Percentiles rank a stretch among this genome's conserved stretches.
Evolutionary conservation across 1,139 yeast species (phyloP).

Genomic region (Saccharomyces hybrid): DNA sequence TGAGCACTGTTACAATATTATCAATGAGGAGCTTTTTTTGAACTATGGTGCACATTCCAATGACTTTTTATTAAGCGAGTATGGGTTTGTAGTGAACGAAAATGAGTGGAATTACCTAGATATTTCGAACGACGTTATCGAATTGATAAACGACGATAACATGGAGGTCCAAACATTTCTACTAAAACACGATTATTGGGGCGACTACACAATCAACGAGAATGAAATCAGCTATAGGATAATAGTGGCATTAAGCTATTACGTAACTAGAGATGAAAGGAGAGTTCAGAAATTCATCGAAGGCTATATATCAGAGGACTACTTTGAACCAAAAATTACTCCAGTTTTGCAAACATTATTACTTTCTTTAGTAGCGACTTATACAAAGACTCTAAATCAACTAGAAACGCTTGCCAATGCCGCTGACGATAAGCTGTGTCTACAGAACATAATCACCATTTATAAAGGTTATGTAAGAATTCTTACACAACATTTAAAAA

Average conservation of each 20-base stretch:
- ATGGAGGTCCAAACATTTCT: conserved; percentile 40
- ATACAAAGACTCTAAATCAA: conserved; percentile 18
- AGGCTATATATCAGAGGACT: conserved; percentile 29
- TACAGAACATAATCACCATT: conserved; percentile 12
- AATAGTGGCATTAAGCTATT: conserved; percentile 59
- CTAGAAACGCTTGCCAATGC: conserved; percentile 11
- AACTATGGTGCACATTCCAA: conserved; percentile 87
- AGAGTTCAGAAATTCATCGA: conserved; percentile 23
- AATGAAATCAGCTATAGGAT: conserved; percentile 62
- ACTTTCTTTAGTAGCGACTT: conserved; percentile 21
- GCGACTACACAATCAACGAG: conserved; percentile 59
- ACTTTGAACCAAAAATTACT: conserved; percentile 16
- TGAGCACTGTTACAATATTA: conserved; percentile 26
- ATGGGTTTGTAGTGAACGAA: conserved; percentile 58
- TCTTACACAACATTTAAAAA: conserved; percentile 15
- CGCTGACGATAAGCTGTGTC: conserved; percentile 9
- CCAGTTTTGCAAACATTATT: conserved; percentile 3
- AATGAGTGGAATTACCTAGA: conserved; percentile 72
- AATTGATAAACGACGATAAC: conserved; percentile 32
- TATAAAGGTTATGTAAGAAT: conserved; percentile 21
- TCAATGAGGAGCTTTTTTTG: conserved; percentile 56
- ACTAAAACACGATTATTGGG: conserved; percentile 49
- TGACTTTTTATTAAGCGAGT: conserved; percentile 72
- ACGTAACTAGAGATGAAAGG: conserved; percentile 18
- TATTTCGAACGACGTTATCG: conserved; percentile 39